Evolutionary conservation across 2,329 filamentous ascomycete genomes (phyloP).

Genomic region (Aspergillus ochraceus): DNA sequence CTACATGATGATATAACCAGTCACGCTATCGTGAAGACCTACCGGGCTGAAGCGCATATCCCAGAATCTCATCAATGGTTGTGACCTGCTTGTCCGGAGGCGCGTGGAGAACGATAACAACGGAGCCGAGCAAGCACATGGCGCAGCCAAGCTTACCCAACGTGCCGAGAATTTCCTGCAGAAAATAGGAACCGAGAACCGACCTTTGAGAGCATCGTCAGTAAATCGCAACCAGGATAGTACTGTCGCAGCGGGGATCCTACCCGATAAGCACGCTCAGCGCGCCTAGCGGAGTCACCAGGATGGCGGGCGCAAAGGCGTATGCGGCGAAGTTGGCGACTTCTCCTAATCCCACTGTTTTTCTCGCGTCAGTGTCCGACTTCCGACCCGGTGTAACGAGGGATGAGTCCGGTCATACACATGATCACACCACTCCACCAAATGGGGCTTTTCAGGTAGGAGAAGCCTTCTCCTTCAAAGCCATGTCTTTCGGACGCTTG

Average conservation of each 20-base stretch:
- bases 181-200: constrained; percentile 90
- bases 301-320: constrained; percentile 96
- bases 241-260: constrained; percentile 21
- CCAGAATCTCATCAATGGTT: constrained; percentile 86
- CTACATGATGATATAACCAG: background rate
- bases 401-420: constrained; percentile 57
- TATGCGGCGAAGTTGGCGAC: constrained; percentile 98
- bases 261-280: constrained; percentile 87
- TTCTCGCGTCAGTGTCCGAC: constrained; percentile 23
- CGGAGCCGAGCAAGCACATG: constrained; percentile 90
- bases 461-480: constrained; percentile 94
- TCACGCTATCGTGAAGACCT: constrained; percentile 30
- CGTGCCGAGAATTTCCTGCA: constrained; percentile 85
- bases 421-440: constrained; percentile 97
- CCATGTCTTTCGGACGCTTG: constrained; percentile 89
- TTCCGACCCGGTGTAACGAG: constrained; percentile 9
- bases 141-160: constrained; percentile 93
- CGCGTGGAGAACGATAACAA: constrained; percentile 96
- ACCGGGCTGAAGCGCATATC: constrained; percentile 91
- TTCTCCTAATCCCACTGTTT: constrained; percentile 82
- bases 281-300: constrained; percentile 92
- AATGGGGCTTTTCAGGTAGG: constrained; percentile 89
- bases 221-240: constrained; percentile 8
- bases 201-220: constrained; percentile 54
- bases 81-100: constrained; percentile 89